Conservation (phyloP, 441 rosid species). For the Melastoma candidum region DNA sequence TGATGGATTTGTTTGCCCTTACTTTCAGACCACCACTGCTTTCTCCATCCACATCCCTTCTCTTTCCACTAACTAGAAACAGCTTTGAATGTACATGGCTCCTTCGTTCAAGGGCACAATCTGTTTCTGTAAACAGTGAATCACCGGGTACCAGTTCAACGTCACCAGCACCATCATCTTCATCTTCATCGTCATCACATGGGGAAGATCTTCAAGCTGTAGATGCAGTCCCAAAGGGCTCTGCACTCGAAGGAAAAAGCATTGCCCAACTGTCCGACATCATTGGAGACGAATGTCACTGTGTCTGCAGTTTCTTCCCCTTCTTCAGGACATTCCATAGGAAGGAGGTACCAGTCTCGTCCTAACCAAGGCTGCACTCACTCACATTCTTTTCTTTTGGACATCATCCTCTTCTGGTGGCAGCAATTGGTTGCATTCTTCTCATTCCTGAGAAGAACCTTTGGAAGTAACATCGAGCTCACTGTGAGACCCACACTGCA, state of each 20-base stretch:
- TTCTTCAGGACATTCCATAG: constrained; percentile 47
- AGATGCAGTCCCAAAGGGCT: constrained; percentile 53
- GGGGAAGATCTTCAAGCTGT: constrained; percentile 31
- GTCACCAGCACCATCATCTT: constrained; percentile 6
- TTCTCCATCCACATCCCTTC: no score
- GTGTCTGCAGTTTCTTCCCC: constrained; percentile 47
- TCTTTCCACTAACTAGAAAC: no score
- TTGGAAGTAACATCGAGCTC: constrained; percentile 50
- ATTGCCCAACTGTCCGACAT: constrained; percentile 38
- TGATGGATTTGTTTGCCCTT: no score
- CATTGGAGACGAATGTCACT: constrained; percentile 63
- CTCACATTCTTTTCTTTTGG: not conserved
- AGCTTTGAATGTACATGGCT: no score
- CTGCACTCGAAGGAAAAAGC: constrained; percentile 45
- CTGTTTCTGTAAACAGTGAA: no score
- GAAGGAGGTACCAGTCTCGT: constrained; percentile 34
- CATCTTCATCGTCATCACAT: not conserved
- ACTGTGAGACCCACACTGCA: constrained; percentile 41
- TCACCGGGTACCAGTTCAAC: not conserved
- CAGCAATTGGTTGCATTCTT: constrained; percentile 73
- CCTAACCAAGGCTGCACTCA: not conserved
- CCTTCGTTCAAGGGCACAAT: no score
- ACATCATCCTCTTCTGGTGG: constrained; percentile 9
- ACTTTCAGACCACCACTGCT: no score
- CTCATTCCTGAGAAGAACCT: constrained; percentile 28